Percentiles rank a stretch among this genome's conserved stretches.
Evolutionary conservation across 1,284 basidiomycete species (phyloP).

Genomic region (Ganoderma leucocontextum): DNA sequence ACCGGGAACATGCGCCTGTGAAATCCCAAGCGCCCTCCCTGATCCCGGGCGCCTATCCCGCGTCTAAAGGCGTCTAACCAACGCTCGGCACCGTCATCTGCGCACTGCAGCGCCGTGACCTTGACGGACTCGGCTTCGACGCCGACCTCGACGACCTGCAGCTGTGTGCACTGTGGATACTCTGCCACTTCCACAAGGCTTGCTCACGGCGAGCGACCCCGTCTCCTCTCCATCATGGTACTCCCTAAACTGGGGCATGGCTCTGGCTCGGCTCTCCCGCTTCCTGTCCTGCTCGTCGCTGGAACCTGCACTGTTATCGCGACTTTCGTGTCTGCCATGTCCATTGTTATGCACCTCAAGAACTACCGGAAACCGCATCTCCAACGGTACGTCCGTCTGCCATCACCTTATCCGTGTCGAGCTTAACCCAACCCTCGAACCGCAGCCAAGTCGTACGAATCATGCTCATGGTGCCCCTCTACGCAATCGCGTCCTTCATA

Average conservation of each 20-base stretch:
- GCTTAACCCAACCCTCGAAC: background rate
- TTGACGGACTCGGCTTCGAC: slow-evolving; percentile 5
- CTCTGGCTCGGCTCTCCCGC: slow-evolving; percentile 54
- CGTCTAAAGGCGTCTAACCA: background rate
- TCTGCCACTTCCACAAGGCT: too few species aligned
- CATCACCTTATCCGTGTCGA: background rate
- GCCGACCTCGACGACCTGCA: slow-evolving; percentile 6
- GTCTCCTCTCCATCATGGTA: background rate
- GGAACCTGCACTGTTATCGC: slow-evolving; percentile 74
- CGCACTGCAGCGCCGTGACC: slow-evolving; percentile 1
- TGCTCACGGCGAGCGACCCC: background rate
- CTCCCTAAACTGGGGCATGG: slow-evolving; percentile 38
- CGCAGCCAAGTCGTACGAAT: slow-evolving; percentile 92
- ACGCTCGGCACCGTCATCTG: slow-evolving; percentile 3
- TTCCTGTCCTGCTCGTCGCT: slow-evolving; percentile 65
- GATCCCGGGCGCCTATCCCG: background rate
- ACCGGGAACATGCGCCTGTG: background rate
- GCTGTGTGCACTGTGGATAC: background rate
- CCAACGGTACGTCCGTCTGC: slow-evolving; percentile 65
- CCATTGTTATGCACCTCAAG: slow-evolving; percentile 90
- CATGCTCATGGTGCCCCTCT: slow-evolving; percentile 97
- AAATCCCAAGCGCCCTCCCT: background rate
- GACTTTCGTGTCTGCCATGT: slow-evolving; percentile 82
- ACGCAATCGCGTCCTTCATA: slow-evolving; percentile 91
- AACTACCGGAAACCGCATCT: slow-evolving; percentile 87